phyloP scores from a whole-genome alignment of 257 asterid species.

The Eustoma russellianum region DNA sequence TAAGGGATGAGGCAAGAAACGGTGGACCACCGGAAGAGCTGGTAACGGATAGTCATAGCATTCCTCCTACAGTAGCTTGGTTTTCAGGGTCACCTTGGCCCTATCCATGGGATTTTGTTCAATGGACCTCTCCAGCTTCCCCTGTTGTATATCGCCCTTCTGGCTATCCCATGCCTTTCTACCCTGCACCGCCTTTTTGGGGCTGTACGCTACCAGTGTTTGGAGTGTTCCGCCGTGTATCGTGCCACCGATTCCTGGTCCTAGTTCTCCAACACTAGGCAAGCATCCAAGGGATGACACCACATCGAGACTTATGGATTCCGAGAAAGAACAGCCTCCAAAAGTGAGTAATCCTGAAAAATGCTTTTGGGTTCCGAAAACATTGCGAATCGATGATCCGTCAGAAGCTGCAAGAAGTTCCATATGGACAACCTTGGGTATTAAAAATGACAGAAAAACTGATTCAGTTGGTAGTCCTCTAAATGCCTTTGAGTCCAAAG shows the following conservation, averaged over 20 bases:
- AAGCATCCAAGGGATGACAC: conserved; percentile 51
- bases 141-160: conserved; percentile 35
- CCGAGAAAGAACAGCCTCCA: conserved; percentile 8
- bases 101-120: conserved; percentile 52
- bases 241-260: conserved; percentile 18
- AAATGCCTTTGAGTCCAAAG: conserved; percentile 47
- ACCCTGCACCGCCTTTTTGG: conserved; percentile 61
- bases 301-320: conserved; percentile 7
- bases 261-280: conserved; percentile 39
- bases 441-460: conserved; percentile 27
- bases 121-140: conserved; percentile 34
- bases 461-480: conserved; percentile 38
- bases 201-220: conserved; percentile 35
- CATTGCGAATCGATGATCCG: conserved; percentile 60
- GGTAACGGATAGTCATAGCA: conserved; percentile 26
- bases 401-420: conserved; percentile 76
- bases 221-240: conserved; percentile 32
- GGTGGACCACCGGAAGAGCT: conserved; percentile 22
- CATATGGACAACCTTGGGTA: conserved; percentile 67
- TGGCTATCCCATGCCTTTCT: conserved; percentile 48
- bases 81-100: conserved; percentile 73
- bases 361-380: conserved; percentile 67
- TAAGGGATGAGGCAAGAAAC: conserved; percentile 40
- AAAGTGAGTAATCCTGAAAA: conserved; percentile 33
- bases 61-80: conserved; percentile 43